These are phyloP conservation scores for Plantago lanceolata DNA, from an alignment of 305 asterid species.

Conservation along the genomic window DNA sequence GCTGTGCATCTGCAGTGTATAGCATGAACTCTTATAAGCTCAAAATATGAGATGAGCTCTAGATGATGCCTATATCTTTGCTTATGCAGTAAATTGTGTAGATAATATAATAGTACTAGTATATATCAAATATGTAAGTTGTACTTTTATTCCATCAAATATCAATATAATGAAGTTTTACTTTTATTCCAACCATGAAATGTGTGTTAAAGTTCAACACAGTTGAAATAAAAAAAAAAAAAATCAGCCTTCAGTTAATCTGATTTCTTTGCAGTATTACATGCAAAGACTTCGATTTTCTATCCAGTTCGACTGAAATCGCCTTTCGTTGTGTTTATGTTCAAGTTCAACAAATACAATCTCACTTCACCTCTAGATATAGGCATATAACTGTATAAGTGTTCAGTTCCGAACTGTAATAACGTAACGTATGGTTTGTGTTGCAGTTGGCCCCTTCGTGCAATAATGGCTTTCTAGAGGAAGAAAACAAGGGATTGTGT, in stretches of 20 bases:
- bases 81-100: neutral
- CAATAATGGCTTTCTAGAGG: neutral
- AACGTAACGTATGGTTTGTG: neutral
- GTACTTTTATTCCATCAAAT: neutral
- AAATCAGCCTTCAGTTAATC: too few relatives aligned
- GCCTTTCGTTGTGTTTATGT: neutral
- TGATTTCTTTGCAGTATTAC: too few relatives aligned
- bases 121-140: neutral
- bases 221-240: too few relatives aligned
- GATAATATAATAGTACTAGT: too few relatives aligned
- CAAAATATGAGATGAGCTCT: neutral
- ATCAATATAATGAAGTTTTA: neutral
- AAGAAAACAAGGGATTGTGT: neutral
- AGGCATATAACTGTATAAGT: too few relatives aligned
- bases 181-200: neutral
- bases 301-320: neutral
- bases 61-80: neutral
- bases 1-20: constrained; percentile 1
- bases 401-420: neutral
- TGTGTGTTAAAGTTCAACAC: neutral
- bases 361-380: too few relatives aligned
- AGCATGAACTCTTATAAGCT: neutral
- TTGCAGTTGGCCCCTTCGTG: neutral
- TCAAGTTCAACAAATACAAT: neutral
- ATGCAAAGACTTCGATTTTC: too few relatives aligned